Percentiles rank a stretch among this genome's conserved stretches.
Conservation (phyloP, 176 grass and related monocot species). For the Ananas comosus region DNA sequence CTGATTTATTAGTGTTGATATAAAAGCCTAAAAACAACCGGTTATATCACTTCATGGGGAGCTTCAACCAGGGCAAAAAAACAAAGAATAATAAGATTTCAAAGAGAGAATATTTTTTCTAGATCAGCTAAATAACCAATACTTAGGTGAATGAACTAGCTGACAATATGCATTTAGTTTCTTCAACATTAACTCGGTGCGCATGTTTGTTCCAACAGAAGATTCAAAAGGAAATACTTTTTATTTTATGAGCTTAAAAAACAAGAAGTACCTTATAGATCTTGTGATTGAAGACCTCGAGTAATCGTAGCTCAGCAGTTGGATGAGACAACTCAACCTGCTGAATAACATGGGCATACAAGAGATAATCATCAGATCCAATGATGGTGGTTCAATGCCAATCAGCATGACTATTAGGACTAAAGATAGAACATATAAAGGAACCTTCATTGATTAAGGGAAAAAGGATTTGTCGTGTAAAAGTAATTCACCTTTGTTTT, state of each 20-base stretch:
- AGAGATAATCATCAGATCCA: constrained; percentile 5
- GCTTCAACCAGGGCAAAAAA: too few species aligned
- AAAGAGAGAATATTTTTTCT: too few species aligned
- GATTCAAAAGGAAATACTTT: neutral
- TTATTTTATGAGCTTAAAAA: constrained; percentile 11
- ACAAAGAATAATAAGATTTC: too few species aligned
- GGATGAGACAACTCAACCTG: constrained; percentile 83
- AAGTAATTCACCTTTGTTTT: constrained; percentile 65
- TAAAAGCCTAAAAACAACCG: too few species aligned
- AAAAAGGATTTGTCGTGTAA: constrained; percentile 12
- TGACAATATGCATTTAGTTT: neutral
- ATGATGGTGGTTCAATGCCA: neutral
- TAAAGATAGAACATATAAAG: neutral
- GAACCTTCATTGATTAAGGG: neutral
- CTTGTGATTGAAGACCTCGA: constrained; percentile 99
- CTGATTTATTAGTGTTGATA: too few species aligned
- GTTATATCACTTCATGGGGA: too few species aligned
- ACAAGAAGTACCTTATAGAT: constrained; percentile 78
- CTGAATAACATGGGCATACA: constrained; percentile 16
- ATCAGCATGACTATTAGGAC: neutral
- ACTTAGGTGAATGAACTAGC: too few species aligned
- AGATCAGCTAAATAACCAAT: too few species aligned
- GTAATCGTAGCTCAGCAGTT: constrained; percentile 77
- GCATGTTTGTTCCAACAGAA: neutral
- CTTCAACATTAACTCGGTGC: too few species aligned